Evolutionary conservation across 2,329 filamentous ascomycete species (phyloP), one percentile per base, ranked within the genome.

Genomic region (Penicillium sp.): DNA sequence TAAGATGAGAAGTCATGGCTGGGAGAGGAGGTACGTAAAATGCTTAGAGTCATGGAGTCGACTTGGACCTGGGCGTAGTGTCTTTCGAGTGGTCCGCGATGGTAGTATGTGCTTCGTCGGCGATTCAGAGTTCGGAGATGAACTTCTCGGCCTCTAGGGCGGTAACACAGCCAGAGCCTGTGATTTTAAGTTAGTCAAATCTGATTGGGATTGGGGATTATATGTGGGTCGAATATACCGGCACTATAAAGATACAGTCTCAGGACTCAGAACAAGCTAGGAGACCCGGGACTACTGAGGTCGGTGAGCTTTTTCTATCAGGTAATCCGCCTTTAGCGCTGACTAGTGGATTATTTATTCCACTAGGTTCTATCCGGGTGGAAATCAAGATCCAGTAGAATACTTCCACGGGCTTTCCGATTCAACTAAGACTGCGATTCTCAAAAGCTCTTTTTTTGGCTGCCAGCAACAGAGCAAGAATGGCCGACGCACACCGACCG

Each of bases 101-200:
- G n/a, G n/a, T n/a, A n/a, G n/a, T n/a, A n/a, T n/a, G n/a, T n/a
- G n/a, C n/a, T n/a, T n/a, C n/a, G n/a, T n/a, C n/a, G n/a, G n/a
- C n/a, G n/a, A n/a, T n/a, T n/a, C n/a, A n/a, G n/a, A n/a, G n/a
- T 60, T 96, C 91, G 4, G 86, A 76, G 39, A 98, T 74, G 74
- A 79, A 96, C 69, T 95, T 94, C 72, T 98, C 93, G 7, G 91
- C 91, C 63, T 98, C 93, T 39, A 98, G 79, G 8, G 91, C 93
- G 37, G 93, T 93, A 74, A 96, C 84, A 69, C 93, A 98, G 50
- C 93, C 93, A 46, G 90, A 89, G 45, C 90, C 87, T 90, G 50
- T 10, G 14, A 36, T n/a, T 9, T 30, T 45, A 58, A 29, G 56
- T 62, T 42, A 63, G 51, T 13, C n/a, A 33, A 19, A 6, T 20